Percentiles rank a stretch among this genome's conserved stretches.
These are phyloP conservation scores for Forsythia suspensa DNA, from an alignment of 257 asterid genomes.

Conservation along the genomic window DNA sequence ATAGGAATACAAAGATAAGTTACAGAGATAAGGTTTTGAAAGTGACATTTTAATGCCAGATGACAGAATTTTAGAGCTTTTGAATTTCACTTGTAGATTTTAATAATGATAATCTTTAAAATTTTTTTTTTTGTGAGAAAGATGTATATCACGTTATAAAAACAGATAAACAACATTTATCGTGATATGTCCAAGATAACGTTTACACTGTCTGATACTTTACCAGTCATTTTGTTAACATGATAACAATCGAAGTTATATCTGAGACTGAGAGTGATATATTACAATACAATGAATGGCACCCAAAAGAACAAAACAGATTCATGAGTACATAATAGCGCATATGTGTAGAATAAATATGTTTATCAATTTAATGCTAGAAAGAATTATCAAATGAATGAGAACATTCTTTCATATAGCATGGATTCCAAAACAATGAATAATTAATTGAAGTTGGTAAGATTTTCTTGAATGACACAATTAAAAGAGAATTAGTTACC, in stretches of 20 bases:
- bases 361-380: not conserved
- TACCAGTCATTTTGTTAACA: not conserved
- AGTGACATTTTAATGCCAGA: not conserved
- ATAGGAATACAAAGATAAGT: not conserved
- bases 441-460: conserved; percentile 1
- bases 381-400: not conserved
- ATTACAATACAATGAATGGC: not conserved
- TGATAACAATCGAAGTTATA: not conserved
- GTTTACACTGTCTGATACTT: not conserved
- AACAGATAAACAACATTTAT: not conserved
- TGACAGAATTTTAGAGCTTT: not conserved
- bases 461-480: not conserved
- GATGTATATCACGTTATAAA: not conserved
- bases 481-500: conserved; percentile 46
- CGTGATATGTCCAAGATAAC: not conserved
- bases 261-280: not conserved
- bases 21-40: not conserved
- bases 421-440: not conserved
- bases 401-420: not conserved
- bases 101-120: not conserved
- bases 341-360: not conserved
- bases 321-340: not conserved
- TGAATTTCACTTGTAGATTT: not conserved
- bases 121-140: not conserved
- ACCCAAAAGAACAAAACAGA: not conserved